Percentiles rank a stretch among this genome's conserved stretches.
These are phyloP conservation scores for Paulownia fortunei DNA, from an alignment of 257 asterid species.

Conservation along the genomic window DNA sequence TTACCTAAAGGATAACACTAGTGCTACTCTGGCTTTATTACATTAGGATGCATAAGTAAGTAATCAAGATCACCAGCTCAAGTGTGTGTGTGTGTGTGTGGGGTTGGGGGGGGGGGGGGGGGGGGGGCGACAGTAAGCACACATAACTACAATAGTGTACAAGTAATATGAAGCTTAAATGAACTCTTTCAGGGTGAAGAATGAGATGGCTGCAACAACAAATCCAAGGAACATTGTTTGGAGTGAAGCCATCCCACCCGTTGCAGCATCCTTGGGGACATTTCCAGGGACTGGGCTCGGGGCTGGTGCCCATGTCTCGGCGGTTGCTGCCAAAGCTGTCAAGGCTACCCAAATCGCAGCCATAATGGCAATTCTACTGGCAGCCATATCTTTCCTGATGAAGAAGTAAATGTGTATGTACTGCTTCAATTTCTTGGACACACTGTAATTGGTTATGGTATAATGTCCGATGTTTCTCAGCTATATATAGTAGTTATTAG, in stretches of 20 bases:
- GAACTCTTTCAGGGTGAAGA: slow-evolving; percentile 31
- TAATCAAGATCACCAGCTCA: neutral
- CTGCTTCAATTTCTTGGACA: slow-evolving; percentile 1
- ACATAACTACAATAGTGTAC: neutral
- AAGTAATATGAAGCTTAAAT: slow-evolving; percentile 20
- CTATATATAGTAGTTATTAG: slow-evolving; percentile 22
- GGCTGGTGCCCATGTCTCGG: slow-evolving; percentile 12
- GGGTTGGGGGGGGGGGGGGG: no score
- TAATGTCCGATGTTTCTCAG: neutral
- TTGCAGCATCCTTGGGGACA: slow-evolving; percentile 11
- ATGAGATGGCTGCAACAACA: slow-evolving; percentile 32
- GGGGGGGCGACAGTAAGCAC: no score
- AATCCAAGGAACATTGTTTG: slow-evolving; percentile 25
- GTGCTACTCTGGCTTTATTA: neutral
- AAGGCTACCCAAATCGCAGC: slow-evolving; percentile 3
- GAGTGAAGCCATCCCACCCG: slow-evolving; percentile 26
- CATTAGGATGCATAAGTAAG: neutral
- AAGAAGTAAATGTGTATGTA: neutral
- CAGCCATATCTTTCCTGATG: slow-evolving; percentile 22
- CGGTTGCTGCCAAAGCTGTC: slow-evolving; percentile 23
- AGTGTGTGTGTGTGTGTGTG: no score
- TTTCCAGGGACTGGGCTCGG: slow-evolving; percentile 13
- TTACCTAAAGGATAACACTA: neutral
- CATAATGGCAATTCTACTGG: slow-evolving; percentile 12
- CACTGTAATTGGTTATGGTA: neutral